Evolutionary conservation across 1,284 basidiomycete genomes (phyloP).

Genomic region (Trichosporon inkin): DNA sequence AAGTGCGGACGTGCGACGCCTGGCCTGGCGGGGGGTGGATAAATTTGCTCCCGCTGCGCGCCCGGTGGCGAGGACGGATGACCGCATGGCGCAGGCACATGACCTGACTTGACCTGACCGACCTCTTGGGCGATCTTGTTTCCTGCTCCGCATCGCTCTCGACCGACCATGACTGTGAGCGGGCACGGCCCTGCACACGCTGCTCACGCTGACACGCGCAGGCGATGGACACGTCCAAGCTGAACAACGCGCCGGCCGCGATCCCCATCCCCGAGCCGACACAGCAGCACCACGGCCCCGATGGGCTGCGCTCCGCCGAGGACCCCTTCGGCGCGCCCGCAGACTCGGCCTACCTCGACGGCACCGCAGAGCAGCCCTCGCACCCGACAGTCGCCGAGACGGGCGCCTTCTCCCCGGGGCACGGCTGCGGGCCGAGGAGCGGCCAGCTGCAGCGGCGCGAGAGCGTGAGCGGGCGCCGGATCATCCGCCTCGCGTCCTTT

Average conservation of each 20-base stretch:
- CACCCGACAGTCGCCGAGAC: conserved; percentile 47
- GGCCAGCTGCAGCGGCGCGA: conserved; percentile 43
- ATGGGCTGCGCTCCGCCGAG: conserved; percentile 9
- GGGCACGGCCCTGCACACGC: background rate
- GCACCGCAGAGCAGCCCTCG: conserved; percentile 9
- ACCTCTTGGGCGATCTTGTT: background rate
- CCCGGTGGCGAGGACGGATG: background rate
- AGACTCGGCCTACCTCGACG: conserved; percentile 40
- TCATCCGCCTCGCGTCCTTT: conserved; percentile 43
- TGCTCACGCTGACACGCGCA: background rate
- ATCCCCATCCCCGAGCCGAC: conserved; percentile 18
- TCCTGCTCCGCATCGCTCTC: background rate
- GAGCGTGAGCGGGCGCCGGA: conserved; percentile 26
- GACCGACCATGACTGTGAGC: conserved; percentile 3
- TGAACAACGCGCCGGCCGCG: conserved; percentile 41
- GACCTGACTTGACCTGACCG: background rate
- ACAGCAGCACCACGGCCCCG: background rate
- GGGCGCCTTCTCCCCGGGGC: conserved; percentile 13
- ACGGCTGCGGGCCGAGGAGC: conserved; percentile 28
- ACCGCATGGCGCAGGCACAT: background rate
- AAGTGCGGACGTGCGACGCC: background rate
- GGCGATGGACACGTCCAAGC: conserved; percentile 36
- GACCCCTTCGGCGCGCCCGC: conserved; percentile 7
- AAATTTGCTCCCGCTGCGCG: background rate
- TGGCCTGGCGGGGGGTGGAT: background rate